Base-by-base conservation (phyloP, 2,329 filamentous ascomycete genomes). In the Stylonectria norvegica region DNA sequence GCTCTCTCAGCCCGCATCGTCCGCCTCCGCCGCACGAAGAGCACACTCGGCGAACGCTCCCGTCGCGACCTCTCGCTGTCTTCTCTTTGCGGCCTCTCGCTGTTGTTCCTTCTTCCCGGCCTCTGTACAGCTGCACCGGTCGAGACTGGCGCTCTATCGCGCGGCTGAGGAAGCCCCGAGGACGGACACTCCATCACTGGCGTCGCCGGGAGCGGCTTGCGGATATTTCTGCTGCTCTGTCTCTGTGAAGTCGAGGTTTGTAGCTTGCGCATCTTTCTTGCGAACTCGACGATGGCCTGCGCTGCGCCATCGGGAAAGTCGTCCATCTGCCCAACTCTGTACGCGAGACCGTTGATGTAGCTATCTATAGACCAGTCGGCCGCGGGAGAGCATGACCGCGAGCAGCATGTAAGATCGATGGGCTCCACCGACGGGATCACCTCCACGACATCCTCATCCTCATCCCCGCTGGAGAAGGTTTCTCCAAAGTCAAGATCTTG, bases 301-400 rank as follows among this genome's bases (percentile, higher is more conserved):
- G 49, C 42, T 12, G 54, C 59, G n/a, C 52, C 52, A 8, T 47
- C 42, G 12, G 59, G 58, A 5, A 45, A 51, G 28, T 49, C 39
- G 30, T 54, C 50, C 17, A 60, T 50, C 40, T 65, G 62, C 28
- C 62, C 62, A 19, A 63, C 51, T 40, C 60, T 52, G 49, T 62
- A 62, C 34, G 60, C 61, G 23, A 63, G 50, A 35, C 60, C 61
- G 23, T 57, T 42, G 14, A 55, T 25, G 23, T 46, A 57, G 2
- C 33, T 32, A 27, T 49, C 48, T 30, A 47, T 33, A 18, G 30
- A 18, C 5, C 15, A 18, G 14, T 41, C 15, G 20, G 16, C 17
- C 17, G 12, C 15, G 27, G 5, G 28, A 16, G 19, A 17, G 5
- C 17, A 18, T n/a, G 27, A 18, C 12, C 5, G 19, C 4, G 35